Evolutionary conservation across 768 basidiomycete genomes (phyloP).

Genomic region (Russula lepida): DNA sequence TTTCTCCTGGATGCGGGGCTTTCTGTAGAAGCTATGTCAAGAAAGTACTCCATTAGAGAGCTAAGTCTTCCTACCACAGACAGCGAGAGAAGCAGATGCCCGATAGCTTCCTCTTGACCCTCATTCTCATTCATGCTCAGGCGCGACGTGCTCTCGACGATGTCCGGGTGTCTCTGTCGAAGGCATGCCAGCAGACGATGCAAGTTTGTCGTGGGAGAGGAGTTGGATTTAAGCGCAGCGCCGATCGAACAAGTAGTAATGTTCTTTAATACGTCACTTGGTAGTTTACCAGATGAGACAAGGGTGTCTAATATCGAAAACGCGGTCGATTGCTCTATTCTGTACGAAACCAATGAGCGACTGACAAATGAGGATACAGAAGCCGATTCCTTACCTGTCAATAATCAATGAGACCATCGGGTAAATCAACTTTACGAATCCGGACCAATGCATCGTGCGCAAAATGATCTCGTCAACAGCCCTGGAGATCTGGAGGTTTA

Average conservation of each 20-base stretch:
- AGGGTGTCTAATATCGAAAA: neutral
- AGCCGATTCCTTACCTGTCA: conserved; percentile 25
- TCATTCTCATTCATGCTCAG: conserved; percentile 29
- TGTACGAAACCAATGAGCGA: neutral
- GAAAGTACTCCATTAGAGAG: neutral
- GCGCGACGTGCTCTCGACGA: conserved; percentile 39
- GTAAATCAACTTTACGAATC: conserved; percentile 47
- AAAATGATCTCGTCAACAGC: conserved; percentile 41
- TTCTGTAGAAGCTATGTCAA: conserved; percentile 8
- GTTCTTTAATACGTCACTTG: neutral
- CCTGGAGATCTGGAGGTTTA: conserved; percentile 26
- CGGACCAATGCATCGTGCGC: conserved; percentile 38
- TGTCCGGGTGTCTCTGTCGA: conserved; percentile 54
- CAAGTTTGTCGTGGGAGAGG: neutral
- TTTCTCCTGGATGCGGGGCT: conserved; percentile 1
- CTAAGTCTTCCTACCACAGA: conserved; percentile 37
- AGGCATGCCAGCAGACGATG: conserved; percentile 42
- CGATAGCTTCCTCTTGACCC: conserved; percentile 34
- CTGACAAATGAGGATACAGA: neutral
- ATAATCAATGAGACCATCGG: conserved; percentile 42
- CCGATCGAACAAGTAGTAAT: conserved; percentile 17
- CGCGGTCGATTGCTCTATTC: conserved; percentile 5
- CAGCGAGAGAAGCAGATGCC: conserved; percentile 51
- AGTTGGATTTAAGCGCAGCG: conserved; percentile 8
- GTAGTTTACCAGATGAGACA: neutral